Base-by-base conservation (phyloP, 495 filamentous ascomycete species). In the Amphirosellinia nigrospora region DNA sequence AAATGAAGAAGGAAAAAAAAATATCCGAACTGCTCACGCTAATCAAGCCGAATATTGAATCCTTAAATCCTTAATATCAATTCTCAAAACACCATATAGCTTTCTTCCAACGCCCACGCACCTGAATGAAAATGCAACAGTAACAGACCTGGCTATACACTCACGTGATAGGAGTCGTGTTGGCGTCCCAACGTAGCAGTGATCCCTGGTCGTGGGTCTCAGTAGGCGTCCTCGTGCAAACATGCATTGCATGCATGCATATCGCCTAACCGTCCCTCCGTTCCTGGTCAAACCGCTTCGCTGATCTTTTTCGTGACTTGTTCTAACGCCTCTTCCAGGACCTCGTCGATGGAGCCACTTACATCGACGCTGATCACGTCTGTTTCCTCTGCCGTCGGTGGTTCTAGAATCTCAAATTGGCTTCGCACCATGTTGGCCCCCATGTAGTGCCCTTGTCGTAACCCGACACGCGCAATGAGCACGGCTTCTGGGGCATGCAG, bases 361-460 rank as follows among this genome's bases (percentile, higher is more conserved):
- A 96, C 94, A 81, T 97, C 92, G 53, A 99, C 85, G 56, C 87
- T 89, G 60, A 97, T 86, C 68, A 94, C 92, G 81, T 99, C 96
- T 74, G 85, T 87, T 82, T 99, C 96, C 41, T 89, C 88, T 67
- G 84, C 74, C 55, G 84, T 86, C 0, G 96, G 96, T 74, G 91
- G 89, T 80, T 99, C 94, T 21, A 99, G 86, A 60, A 88, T 89
- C 68, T 89, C 86, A 73, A 98, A 90, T 77, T 99, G 96, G 77
- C 92, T 94, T 65, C 91, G 90, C n/a, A 99, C 94, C 96, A 99
- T 99, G 64, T 89, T 88, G 70, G 92, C 92, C 79, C 97, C 96
- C 96, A 99, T 98, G 80, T 96, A 99, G 77, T 99, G 96, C 59
- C 89, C 87, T 81, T 94, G 78, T 71, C 95, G 88, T 30, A 84